A percentile compares a stretch with the other conserved stretches of the same genome.
phyloP scores from a whole-genome alignment of 2,329 filamentous ascomycete genomes.

The Diaporthe amygdali region DNA sequence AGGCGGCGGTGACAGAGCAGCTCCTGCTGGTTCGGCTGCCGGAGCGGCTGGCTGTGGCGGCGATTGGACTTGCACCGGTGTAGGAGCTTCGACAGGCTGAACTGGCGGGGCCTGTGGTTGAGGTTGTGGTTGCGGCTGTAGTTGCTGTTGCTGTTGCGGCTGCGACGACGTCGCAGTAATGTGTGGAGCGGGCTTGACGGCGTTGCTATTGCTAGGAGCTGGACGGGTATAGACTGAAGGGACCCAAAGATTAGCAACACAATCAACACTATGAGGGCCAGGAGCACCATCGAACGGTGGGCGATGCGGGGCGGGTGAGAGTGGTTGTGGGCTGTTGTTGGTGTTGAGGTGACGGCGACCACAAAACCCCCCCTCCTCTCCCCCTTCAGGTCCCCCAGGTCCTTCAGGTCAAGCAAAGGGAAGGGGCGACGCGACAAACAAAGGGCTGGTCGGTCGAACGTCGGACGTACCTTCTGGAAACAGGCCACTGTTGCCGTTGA shows the following conservation, averaged over 20 bases:
- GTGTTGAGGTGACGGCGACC: not conserved
- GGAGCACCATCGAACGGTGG: conserved; percentile 9
- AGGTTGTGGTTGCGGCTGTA: not conserved
- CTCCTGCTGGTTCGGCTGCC: conserved; percentile 24
- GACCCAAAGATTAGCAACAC: conserved; percentile 5
- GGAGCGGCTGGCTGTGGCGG: conserved; percentile 16
- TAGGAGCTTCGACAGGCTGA: not conserved
- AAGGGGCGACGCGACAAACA: conserved; percentile 5
- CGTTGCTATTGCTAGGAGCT: conserved; percentile 47
- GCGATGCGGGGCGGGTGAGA: not conserved
- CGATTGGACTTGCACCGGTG: conserved; percentile 4
- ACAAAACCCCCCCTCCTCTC: not conserved
- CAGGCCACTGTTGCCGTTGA: conserved; percentile 75
- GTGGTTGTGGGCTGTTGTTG: not conserved
- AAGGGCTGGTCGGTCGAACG: too few species aligned
- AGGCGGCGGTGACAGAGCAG: conserved; percentile 27
- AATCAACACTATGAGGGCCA: not conserved
- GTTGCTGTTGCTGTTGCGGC: not conserved
- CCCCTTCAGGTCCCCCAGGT: too few species aligned
- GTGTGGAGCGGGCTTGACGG: conserved; percentile 1
- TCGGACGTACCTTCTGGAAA: conserved; percentile 82
- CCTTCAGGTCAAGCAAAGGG: not conserved
- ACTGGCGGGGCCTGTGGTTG: not conserved
- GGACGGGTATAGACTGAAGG: conserved; percentile 65
- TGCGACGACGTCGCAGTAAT: conserved; percentile 5